Percentiles rank a stretch among this genome's conserved stretches.
These are phyloP conservation scores for Zopfia rhizophila DNA, from an alignment of 2,329 filamentous ascomycete genomes.

Conservation along the genomic window DNA sequence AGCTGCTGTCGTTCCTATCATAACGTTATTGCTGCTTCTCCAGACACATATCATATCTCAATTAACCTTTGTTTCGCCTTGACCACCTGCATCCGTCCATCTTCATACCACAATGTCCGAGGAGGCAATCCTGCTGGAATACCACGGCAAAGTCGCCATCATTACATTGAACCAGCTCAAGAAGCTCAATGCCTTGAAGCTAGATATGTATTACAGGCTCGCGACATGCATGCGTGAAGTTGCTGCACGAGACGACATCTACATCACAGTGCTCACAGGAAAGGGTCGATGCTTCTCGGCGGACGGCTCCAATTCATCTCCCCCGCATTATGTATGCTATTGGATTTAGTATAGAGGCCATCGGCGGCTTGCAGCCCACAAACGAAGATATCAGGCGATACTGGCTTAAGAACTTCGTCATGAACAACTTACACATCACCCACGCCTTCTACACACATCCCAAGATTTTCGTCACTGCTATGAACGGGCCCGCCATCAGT, in stretches of 20 bases:
- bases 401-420: conserved; percentile 77
- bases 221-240: conserved; percentile 79
- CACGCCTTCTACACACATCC: conserved; percentile 92
- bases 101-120: conserved; percentile 47
- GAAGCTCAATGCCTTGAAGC: conserved; percentile 86
- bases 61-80: too few species aligned
- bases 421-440: conserved; percentile 89
- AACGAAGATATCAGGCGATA: conserved; percentile 58
- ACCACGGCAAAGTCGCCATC: conserved; percentile 77
- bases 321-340: conserved; percentile 1
- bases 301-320: conserved; percentile 60
- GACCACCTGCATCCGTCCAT: too few species aligned
- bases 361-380: conserved; percentile 57
- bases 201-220: conserved; percentile 80
- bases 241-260: conserved; percentile 80
- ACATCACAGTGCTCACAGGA: conserved; percentile 84
- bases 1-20: conserved; percentile 16
- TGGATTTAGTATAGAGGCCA: too few species aligned
- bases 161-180: conserved; percentile 86
- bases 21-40: background rate
- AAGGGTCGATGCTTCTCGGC: conserved; percentile 88
- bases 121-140: conserved; percentile 68
- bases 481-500: conserved; percentile 92
- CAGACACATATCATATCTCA: background rate
- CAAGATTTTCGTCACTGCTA: conserved; percentile 89